A percentile compares a stretch with the other conserved stretches of the same genome.
These are phyloP conservation scores for Syncephalastrum monosporum DNA, from an alignment of 371 early-diverging fungal genomes.

Conservation along the genomic window DNA sequence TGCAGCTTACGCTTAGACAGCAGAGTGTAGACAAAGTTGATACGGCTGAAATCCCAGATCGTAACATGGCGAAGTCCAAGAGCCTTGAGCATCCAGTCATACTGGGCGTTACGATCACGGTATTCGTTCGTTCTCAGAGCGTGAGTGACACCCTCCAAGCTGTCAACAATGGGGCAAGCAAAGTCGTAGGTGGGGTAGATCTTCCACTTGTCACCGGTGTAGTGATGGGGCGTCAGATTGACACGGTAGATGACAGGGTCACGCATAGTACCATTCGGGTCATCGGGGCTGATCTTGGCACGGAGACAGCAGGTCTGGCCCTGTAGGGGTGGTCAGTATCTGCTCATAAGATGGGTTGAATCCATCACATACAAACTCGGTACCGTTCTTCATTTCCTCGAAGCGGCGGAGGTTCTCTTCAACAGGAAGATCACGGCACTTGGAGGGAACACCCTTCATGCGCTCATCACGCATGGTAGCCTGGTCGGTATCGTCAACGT, in stretches of 20 bases:
- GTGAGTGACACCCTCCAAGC: slow-evolving; percentile 98
- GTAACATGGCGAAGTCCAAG: slow-evolving; percentile 86
- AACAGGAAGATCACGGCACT: slow-evolving; percentile 82
- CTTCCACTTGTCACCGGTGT: slow-evolving; percentile 90
- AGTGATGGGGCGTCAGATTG: slow-evolving; percentile 93
- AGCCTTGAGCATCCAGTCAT: slow-evolving; percentile 97
- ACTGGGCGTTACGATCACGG: slow-evolving; percentile 98
- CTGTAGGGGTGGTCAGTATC: slow-evolving; percentile 23
- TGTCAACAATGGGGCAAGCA: slow-evolving; percentile 98
- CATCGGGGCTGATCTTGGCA: slow-evolving; percentile 97
- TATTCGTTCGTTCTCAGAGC: slow-evolving; percentile 99
- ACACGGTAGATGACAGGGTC: slow-evolving; percentile 99
- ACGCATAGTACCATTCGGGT: slow-evolving; percentile 96
- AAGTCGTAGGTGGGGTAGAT: slow-evolving; percentile 99
- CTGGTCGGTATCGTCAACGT: slow-evolving; percentile 96
- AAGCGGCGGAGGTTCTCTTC: slow-evolving; percentile 94
- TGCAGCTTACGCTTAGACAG: slow-evolving; percentile 99
- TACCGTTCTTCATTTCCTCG: slow-evolving; percentile 93
- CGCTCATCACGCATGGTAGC: slow-evolving; percentile 93
- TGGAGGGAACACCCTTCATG: slow-evolving; percentile 86
- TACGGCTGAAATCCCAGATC: slow-evolving; percentile 94
- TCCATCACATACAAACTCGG: slow-evolving; percentile 59
- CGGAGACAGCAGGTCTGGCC: slow-evolving; percentile 91
- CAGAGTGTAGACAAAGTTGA: slow-evolving; percentile 99
- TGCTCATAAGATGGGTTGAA: slow-evolving; percentile 5